Conservation (phyloP, 2,329 filamentous ascomycete genomes). For the Colletotrichum sublineola region DNA sequence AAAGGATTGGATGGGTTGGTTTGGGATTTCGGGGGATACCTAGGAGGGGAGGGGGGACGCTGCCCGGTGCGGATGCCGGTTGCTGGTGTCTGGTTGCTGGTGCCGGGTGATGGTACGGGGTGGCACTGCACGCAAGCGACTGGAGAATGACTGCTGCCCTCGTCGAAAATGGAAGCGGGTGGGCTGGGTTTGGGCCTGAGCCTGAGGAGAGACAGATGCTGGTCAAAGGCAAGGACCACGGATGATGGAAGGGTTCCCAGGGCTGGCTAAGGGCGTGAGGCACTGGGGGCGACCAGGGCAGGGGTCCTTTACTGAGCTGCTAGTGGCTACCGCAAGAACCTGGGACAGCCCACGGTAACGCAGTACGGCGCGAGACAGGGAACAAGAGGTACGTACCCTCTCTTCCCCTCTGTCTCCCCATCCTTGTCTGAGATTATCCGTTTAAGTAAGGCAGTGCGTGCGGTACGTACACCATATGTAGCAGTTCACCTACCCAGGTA, state of each 20-base stretch:
- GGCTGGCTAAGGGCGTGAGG: constrained; percentile 33
- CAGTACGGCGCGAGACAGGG: background rate
- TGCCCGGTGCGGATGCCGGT: constrained; percentile 4
- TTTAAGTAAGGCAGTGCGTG: background rate
- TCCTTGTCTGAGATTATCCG: constrained; percentile 12
- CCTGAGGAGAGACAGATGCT: constrained; percentile 11
- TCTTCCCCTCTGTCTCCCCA: constrained; percentile 5
- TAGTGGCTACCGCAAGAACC: constrained; percentile 32
- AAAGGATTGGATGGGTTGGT: constrained; percentile 30
- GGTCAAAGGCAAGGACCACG: constrained; percentile 31
- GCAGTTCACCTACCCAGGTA: too few relatives aligned
- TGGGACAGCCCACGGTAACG: constrained; percentile 1
- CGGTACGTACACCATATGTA: background rate
- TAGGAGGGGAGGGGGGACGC: background rate
- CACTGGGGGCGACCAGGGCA: constrained; percentile 30
- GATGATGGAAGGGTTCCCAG: constrained; percentile 31
- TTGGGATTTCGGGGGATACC: background rate
- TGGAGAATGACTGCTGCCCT: constrained; percentile 20
- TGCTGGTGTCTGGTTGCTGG: background rate
- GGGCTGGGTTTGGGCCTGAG: constrained; percentile 33
- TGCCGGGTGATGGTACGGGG: background rate
- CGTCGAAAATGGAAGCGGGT: constrained; percentile 32
- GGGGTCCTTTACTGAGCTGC: constrained; percentile 33
- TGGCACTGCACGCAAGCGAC: constrained; percentile 13
- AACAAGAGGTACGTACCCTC: background rate